Conservation (phyloP, 169 alveolate species). For the Pseudocohnilembus persalinus region DNA sequence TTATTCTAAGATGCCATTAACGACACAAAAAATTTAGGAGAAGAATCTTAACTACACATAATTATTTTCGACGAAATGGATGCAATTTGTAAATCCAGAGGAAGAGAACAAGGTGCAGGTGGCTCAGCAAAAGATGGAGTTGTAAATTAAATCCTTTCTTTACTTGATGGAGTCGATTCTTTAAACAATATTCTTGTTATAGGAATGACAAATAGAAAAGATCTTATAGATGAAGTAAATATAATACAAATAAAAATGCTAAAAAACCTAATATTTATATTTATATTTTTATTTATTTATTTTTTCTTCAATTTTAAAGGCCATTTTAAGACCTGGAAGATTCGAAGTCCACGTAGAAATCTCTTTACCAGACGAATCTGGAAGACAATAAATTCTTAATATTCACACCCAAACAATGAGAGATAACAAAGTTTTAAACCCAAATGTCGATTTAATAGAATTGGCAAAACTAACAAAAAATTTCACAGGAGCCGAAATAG, state of each 20-base stretch:
- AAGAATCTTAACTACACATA: conserved; percentile 95
- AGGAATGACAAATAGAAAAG: conserved; percentile 99
- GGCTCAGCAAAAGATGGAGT: conserved; percentile 97
- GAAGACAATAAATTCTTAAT: conserved; percentile 96
- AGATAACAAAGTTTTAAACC: conserved; percentile 79
- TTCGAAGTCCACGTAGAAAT: conserved; percentile 98
- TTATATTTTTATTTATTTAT: too few species aligned
- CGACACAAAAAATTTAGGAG: conserved; percentile 96
- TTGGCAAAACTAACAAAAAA: conserved; percentile 95
- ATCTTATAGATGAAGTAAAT: conserved; percentile 94
- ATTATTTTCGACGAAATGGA: conserved; percentile 99
- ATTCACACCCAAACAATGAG: conserved; percentile 97
- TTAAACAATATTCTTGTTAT: conserved; percentile 95
- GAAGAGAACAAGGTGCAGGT: conserved; percentile 88
- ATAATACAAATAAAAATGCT: too few species aligned
- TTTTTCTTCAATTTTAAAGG: conserved; percentile 45
- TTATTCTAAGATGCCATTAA: conserved; percentile 94
- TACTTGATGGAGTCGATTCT: conserved; percentile 99
- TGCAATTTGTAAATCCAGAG: conserved; percentile 98
- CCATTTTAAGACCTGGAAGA: conserved; percentile 99
- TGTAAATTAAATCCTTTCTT: conserved; percentile 97
- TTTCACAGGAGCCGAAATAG: conserved; percentile 99
- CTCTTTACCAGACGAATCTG: conserved; percentile 97
- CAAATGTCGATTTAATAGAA: conserved; percentile 91
- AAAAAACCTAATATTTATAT: too few species aligned